These are phyloP conservation scores for Ilyonectria sp. DNA, from an alignment of 2,329 filamentous ascomycete genomes.

Conservation along the genomic window DNA sequence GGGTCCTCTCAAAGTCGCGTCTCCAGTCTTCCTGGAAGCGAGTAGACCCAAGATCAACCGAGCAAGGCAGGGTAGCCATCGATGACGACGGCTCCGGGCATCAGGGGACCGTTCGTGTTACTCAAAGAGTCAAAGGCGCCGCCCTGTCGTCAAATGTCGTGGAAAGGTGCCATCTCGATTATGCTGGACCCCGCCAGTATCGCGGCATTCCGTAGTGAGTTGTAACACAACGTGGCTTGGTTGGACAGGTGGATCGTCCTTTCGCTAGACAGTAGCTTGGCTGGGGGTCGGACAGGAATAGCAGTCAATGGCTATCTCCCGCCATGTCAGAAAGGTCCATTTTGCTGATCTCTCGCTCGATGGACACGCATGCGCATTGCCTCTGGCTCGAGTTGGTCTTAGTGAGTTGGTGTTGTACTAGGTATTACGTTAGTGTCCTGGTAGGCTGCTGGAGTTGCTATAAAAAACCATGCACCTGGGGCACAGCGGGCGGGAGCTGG, in stretches of 20 bases:
- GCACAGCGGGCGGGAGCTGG: slow-evolving; percentile 16
- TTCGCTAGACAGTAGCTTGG: not conserved
- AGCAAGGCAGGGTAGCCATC: slow-evolving; percentile 9
- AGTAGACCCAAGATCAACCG: not conserved
- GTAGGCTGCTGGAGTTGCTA: slow-evolving; percentile 37
- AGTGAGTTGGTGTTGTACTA: slow-evolving; percentile 1
- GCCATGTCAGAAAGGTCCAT: not conserved
- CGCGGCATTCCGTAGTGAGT: not conserved
- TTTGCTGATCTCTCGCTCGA: slow-evolving; percentile 10
- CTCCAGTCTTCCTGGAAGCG: not conserved
- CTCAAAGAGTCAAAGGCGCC: not conserved
- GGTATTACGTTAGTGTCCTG: not conserved
- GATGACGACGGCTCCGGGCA: slow-evolving; percentile 21
- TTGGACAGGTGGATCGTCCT: not conserved
- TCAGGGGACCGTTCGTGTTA: not conserved
- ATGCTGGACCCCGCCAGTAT: slow-evolving; percentile 12
- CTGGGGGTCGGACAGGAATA: slow-evolving; percentile 21
- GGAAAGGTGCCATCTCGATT: slow-evolving; percentile 35
- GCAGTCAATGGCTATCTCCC: slow-evolving; percentile 18
- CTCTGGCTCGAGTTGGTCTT: slow-evolving; percentile 21
- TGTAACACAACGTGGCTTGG: slow-evolving; percentile 26
- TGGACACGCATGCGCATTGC: slow-evolving; percentile 40
- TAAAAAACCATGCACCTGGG: slow-evolving; percentile 32
- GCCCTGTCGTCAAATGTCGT: slow-evolving; percentile 8
- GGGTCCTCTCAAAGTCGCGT: not conserved